These are phyloP conservation scores for Pseudogymnoascus sp. DNA, from an alignment of 2,329 filamentous ascomycete genomes.

Conservation along the genomic window DNA sequence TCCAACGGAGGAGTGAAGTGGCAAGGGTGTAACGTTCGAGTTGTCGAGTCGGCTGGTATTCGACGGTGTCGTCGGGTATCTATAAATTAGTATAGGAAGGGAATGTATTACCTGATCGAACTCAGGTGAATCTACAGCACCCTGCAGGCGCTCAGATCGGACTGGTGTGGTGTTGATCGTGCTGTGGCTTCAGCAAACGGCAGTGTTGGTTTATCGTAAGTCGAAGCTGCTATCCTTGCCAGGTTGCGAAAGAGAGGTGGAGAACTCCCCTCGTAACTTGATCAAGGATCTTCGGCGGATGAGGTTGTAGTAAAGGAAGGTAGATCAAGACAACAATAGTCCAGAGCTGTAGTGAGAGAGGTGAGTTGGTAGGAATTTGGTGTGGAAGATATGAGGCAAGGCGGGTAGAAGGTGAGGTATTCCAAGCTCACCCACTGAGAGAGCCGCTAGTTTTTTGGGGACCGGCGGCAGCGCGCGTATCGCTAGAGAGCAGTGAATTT, in stretches of 20 bases:
- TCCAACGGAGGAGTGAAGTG: constrained; percentile 17
- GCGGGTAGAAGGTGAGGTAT: constrained; percentile 6
- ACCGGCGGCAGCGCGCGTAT: constrained; percentile 6
- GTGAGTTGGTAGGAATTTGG: background rate
- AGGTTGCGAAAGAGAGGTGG: constrained; percentile 24
- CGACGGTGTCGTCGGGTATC: constrained; percentile 1
- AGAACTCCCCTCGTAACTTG: constrained; percentile 27
- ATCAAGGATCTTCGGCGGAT: constrained; percentile 14
- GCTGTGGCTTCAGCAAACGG: constrained; percentile 9
- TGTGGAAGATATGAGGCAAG: background rate
- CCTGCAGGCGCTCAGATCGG: background rate
- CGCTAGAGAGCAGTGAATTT: constrained; percentile 7
- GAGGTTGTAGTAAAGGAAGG: background rate
- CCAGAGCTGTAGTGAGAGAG: background rate
- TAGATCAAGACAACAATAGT: background rate
- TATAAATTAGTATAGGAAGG: background rate
- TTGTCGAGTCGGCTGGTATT: background rate
- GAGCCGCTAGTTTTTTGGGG: constrained; percentile 8
- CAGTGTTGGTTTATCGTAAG: constrained; percentile 9
- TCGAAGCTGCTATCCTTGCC: constrained; percentile 1
- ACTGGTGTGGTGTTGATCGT: background rate
- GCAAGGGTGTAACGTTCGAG: constrained; percentile 1
- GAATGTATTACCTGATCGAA: constrained; percentile 5
- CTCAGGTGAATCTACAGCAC: constrained; percentile 1
- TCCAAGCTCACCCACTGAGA: background rate